Evolutionary conservation across 2,329 filamentous ascomycete genomes (phyloP).

Genomic region (Aspergillaceae sp.): DNA sequence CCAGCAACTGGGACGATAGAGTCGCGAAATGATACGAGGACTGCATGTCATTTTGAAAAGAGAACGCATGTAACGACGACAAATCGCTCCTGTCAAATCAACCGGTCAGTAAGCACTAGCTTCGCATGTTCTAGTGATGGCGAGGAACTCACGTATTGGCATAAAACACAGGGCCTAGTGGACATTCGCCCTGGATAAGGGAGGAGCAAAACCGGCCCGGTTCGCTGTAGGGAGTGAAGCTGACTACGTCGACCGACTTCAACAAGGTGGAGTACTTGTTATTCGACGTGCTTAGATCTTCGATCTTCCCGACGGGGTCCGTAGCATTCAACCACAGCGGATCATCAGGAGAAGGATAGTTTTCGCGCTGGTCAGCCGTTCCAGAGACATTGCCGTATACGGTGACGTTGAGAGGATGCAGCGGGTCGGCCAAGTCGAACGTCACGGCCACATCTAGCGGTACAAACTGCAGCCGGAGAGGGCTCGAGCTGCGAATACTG

Average conservation of each 20-base stretch:
- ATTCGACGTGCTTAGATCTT: slow-evolving; percentile 49
- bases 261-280: slow-evolving; percentile 65
- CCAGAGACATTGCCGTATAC: slow-evolving; percentile 90
- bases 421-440: slow-evolving; percentile 56
- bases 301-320: slow-evolving; percentile 66
- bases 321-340: slow-evolving; percentile 55
- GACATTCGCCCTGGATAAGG: slow-evolving; percentile 56
- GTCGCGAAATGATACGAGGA: slow-evolving; percentile 84
- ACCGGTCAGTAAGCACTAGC: not conserved
- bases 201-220: slow-evolving; percentile 58
- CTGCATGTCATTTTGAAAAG: slow-evolving; percentile 62
- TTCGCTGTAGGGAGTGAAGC: slow-evolving; percentile 59
- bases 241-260: slow-evolving; percentile 63
- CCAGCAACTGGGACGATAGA: slow-evolving; percentile 61
- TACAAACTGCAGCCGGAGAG: slow-evolving; percentile 66
- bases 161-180: slow-evolving; percentile 64
- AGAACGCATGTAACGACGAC: slow-evolving; percentile 58
- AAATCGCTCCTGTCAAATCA: slow-evolving; percentile 35
- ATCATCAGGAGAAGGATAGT: slow-evolving; percentile 53
- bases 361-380: slow-evolving; percentile 40
- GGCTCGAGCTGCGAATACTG: slow-evolving; percentile 50
- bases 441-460: slow-evolving; percentile 65
- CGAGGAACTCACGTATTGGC: slow-evolving; percentile 39
- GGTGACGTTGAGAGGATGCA: slow-evolving; percentile 63
- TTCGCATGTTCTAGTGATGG: too few species aligned